Evolutionary conservation across 768 basidiomycete species (phyloP).

Genomic region (Lentinula aciculospora): DNA sequence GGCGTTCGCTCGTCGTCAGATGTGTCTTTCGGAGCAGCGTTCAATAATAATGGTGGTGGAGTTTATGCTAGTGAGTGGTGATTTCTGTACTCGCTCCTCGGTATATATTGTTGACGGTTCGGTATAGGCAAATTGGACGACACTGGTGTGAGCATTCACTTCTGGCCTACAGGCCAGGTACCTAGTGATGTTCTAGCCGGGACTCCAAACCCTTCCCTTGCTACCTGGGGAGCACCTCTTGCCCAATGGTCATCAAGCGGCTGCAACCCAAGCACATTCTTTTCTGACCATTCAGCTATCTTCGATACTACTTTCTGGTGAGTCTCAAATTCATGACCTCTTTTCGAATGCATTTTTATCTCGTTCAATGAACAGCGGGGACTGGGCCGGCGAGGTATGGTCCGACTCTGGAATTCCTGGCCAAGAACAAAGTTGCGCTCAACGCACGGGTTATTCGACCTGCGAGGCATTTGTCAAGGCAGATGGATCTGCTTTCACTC

Average conservation of each 20-base stretch:
- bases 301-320: conserved; percentile 87
- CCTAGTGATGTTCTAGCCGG: conserved; percentile 74
- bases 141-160: conserved; percentile 73
- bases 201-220: conserved; percentile 57
- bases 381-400: conserved; percentile 90
- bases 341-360: neutral
- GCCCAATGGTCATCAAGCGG: conserved; percentile 72
- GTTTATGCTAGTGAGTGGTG: conserved; percentile 77
- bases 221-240: conserved; percentile 69
- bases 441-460: conserved; percentile 74
- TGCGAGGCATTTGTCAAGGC: conserved; percentile 75
- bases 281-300: conserved; percentile 70
- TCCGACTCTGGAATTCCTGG: conserved; percentile 65
- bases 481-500: conserved; percentile 60
- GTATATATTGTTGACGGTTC: conserved; percentile 6
- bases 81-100: neutral
- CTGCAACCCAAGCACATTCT: conserved; percentile 77
- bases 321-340: conserved; percentile 18
- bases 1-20: conserved; percentile 58
- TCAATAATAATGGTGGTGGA: conserved; percentile 83
- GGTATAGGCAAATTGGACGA: conserved; percentile 68
- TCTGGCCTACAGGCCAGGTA: conserved; percentile 70
- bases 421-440: conserved; percentile 81
- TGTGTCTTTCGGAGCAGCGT: conserved; percentile 77
- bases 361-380: conserved; percentile 47